A percentile compares a stretch with the other conserved stretches of the same genome.
phyloP scores from a whole-genome alignment of 805 yeast genomes.

The Ogataea naganishii region DNA sequence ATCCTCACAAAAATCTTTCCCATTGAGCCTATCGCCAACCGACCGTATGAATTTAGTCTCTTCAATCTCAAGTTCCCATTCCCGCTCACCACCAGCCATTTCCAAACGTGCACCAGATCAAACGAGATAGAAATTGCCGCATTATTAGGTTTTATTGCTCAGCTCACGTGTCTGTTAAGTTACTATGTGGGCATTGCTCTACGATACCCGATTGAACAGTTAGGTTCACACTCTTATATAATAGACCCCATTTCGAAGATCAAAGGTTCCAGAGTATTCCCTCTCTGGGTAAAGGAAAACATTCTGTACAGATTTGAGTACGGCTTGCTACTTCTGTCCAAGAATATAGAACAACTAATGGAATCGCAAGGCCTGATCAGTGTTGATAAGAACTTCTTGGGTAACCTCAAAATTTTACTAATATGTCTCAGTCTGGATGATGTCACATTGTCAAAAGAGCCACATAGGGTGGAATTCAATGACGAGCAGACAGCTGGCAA shows the following conservation, averaged over 20 bases:
- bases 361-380: slow-evolving; percentile 20
- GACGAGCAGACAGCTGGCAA: background rate
- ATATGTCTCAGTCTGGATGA: slow-evolving; percentile 19
- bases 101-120: slow-evolving; percentile 15
- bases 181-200: slow-evolving; percentile 33
- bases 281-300: slow-evolving; percentile 41
- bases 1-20: slow-evolving; percentile 5
- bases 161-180: slow-evolving; percentile 31
- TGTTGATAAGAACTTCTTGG: slow-evolving; percentile 21
- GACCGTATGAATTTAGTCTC: slow-evolving; percentile 6
- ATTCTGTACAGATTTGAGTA: slow-evolving; percentile 37
- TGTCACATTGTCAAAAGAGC: slow-evolving; percentile 2
- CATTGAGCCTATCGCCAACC: slow-evolving; percentile 3
- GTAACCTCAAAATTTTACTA: slow-evolving; percentile 25
- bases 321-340: slow-evolving; percentile 35
- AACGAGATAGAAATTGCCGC: slow-evolving; percentile 35
- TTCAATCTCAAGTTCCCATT: slow-evolving; percentile 4
- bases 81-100: slow-evolving; percentile 5
- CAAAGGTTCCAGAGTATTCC: slow-evolving; percentile 31
- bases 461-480: slow-evolving; percentile 2
- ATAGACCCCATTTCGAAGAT: slow-evolving; percentile 37
- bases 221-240: slow-evolving; percentile 40
- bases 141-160: slow-evolving; percentile 38
- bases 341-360: slow-evolving; percentile 37
- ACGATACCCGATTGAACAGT: slow-evolving; percentile 38